A percentile compares a stretch with the other conserved stretches of the same genome.
These are phyloP conservation scores for Atalantia buxifolia DNA, from an alignment of 345 rosid species.

Conservation along the genomic window DNA sequence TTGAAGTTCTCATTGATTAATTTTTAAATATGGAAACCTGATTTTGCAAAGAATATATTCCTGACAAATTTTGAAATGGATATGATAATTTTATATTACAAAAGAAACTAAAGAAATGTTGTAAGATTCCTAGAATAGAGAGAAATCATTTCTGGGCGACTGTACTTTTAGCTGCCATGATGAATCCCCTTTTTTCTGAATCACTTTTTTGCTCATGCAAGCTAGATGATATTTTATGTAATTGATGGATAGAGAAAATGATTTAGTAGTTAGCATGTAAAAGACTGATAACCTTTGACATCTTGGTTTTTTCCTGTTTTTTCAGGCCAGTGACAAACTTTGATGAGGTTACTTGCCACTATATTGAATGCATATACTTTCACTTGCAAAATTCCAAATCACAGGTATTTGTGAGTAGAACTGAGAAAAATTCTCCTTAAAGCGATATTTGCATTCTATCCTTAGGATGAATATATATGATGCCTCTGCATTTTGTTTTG, in stretches of 20 bases:
- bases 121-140: no score
- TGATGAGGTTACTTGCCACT: conserved; percentile 88
- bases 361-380: conserved; percentile 74
- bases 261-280: background rate
- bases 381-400: conserved; percentile 52
- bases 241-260: background rate
- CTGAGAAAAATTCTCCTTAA: background rate
- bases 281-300: background rate
- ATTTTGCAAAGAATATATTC: background rate
- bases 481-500: background rate
- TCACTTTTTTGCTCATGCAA: background rate
- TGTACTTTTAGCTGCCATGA: background rate
- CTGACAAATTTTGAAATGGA: background rate
- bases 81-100: no score
- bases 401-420: conserved; percentile 40
- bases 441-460: background rate
- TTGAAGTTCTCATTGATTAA: background rate
- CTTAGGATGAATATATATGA: background rate
- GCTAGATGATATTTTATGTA: background rate
- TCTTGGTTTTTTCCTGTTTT: conserved; percentile 9
- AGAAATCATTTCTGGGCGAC: background rate
- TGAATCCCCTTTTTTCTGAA: background rate
- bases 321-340: conserved; percentile 73
- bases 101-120: no score
- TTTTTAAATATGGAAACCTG: background rate